These are phyloP conservation scores for Exsudoporus frostii DNA, from an alignment of 768 basidiomycete species.

Conservation along the genomic window DNA sequence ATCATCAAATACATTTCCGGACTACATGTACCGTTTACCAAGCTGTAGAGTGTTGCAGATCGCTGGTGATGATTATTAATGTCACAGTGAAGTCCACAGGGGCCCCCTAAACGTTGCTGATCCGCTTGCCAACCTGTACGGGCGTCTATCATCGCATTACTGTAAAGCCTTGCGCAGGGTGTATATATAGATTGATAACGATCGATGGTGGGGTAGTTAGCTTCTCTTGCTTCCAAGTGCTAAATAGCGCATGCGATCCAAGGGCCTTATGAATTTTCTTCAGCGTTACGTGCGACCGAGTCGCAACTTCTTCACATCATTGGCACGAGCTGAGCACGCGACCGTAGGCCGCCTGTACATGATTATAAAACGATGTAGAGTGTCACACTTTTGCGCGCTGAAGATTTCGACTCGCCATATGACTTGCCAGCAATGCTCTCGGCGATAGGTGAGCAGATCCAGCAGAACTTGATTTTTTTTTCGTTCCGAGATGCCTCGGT, in stretches of 20 bases:
- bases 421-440: neutral
- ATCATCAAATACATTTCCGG: constrained; percentile 10
- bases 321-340: constrained; percentile 8
- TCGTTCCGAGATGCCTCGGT: too few relatives aligned
- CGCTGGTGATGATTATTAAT: neutral
- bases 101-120: neutral
- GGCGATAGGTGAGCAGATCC: neutral
- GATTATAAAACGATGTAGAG: neutral
- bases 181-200: neutral
- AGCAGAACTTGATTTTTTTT: too few relatives aligned
- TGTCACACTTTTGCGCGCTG: neutral
- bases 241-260: neutral
- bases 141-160: constrained; percentile 7
- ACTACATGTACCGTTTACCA: constrained; percentile 12
- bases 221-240: neutral
- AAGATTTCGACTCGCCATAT: neutral
- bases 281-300: neutral
- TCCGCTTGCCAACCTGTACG: constrained; percentile 25
- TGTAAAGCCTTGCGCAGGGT: neutral
- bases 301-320: neutral
- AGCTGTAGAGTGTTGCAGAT: constrained; percentile 22
- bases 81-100: neutral
- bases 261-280: neutral
- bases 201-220: neutral
- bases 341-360: too few relatives aligned